phyloP scores from a whole-genome alignment of 148 eudicot genomes.

The Rhododendron ovatum region DNA sequence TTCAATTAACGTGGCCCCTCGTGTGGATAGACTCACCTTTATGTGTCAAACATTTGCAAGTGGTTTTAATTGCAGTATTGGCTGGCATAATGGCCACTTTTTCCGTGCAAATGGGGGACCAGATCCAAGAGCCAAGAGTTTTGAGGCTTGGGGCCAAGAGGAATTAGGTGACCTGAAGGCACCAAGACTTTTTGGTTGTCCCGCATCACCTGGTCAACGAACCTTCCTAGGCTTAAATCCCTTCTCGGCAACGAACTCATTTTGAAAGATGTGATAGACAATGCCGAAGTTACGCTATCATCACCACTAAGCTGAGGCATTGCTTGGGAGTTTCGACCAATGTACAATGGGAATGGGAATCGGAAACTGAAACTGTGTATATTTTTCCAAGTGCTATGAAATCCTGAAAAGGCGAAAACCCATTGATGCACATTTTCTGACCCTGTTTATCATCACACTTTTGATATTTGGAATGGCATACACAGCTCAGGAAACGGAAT shows the following conservation, averaged over 20 bases:
- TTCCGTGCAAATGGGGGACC: neutral
- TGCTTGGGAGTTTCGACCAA: neutral
- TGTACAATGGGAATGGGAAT: neutral
- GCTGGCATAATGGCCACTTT: neutral
- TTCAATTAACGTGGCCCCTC: neutral
- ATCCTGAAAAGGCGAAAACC: neutral
- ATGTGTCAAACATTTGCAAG: neutral
- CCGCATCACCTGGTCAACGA: neutral
- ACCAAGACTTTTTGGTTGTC: neutral
- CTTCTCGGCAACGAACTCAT: neutral
- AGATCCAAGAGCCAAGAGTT: neutral
- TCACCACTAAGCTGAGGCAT: neutral
- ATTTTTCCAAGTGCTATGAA: neutral
- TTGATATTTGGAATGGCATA: neutral
- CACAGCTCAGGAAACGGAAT: no score
- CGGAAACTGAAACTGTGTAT: neutral
- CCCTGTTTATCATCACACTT: neutral
- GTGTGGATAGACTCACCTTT: neutral
- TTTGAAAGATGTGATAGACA: neutral
- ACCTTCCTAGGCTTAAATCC: neutral
- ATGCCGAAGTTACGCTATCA: neutral
- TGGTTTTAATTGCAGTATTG: neutral
- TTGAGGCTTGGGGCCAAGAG: neutral
- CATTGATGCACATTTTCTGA: neutral
- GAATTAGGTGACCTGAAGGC: neutral